Evolutionary conservation across 2,329 filamentous ascomycete species (phyloP).

Genomic region (Coniosporium tulheliwenetii): DNA sequence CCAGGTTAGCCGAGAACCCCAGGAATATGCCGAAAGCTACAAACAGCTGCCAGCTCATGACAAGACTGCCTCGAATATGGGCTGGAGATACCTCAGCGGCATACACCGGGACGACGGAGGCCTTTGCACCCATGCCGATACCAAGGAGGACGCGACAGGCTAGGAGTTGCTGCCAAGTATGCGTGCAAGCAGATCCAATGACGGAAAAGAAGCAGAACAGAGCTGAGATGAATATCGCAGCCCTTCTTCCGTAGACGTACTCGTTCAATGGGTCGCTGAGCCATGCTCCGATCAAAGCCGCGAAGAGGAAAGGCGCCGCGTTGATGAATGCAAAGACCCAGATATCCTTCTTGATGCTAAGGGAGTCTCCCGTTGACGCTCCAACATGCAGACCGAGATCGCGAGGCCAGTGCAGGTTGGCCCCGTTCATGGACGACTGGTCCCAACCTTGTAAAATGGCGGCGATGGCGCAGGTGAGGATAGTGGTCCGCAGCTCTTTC

Average conservation of each 20-base stretch:
- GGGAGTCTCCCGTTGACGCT: conserved; percentile 7
- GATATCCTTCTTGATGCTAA: conserved; percentile 2
- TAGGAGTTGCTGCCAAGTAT: conserved; percentile 13
- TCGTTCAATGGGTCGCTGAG: conserved; percentile 17
- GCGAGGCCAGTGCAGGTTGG: conserved; percentile 16
- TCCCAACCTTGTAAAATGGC: conserved; percentile 20
- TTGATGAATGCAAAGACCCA: conserved; percentile 18
- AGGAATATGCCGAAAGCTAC: conserved; percentile 15
- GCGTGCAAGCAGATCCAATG: conserved; percentile 12
- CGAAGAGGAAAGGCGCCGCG: conserved; percentile 15
- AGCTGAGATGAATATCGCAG: conserved; percentile 10
- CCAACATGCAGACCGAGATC: conserved; percentile 9
- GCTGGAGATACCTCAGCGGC: not conserved
- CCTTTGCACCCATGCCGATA: conserved; percentile 18
- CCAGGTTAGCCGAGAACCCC: conserved; percentile 13
- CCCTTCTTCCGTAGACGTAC: conserved; percentile 13
- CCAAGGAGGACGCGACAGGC: conserved; percentile 15
- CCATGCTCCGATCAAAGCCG: conserved; percentile 13
- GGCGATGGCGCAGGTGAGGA: conserved; percentile 16
- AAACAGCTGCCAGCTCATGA: conserved; percentile 17
- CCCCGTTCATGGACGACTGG: conserved; percentile 9
- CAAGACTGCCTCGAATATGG: conserved; percentile 7
- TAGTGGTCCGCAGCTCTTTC: conserved; percentile 14
- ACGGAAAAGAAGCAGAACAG: conserved; percentile 4
- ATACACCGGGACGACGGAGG: conserved; percentile 7